Evolutionary conservation across 495 filamentous ascomycete species (phyloP).

Genomic region (Neurospora cerealis): DNA sequence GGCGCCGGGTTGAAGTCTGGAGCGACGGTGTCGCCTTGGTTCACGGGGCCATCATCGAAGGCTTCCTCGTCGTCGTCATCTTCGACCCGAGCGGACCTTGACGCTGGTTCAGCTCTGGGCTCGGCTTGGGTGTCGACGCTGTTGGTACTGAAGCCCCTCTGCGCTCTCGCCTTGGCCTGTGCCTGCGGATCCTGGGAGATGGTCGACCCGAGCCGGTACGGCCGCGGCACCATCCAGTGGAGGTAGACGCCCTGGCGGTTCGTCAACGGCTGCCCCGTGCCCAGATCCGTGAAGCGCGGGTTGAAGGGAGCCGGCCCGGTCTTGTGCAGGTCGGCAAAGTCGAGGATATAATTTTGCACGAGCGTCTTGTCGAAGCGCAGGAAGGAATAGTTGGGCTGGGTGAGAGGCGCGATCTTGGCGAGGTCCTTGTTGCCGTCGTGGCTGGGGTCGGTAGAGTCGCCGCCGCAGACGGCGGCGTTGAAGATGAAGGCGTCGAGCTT

Average conservation of each 20-base stretch:
- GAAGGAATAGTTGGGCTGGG: slow-evolving; percentile 44
- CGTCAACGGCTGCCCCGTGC: slow-evolving; percentile 6
- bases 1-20: slow-evolving; percentile 25
- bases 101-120: background rate
- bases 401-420: slow-evolving; percentile 39
- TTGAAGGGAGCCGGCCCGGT: slow-evolving; percentile 26
- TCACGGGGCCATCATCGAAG: background rate
- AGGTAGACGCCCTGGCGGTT: slow-evolving; percentile 42
- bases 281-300: slow-evolving; percentile 34
- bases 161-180: too few relatives aligned
- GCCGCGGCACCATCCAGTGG: slow-evolving; percentile 39
- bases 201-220: slow-evolving; percentile 7
- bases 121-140: slow-evolving; percentile 13
- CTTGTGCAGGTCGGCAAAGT: slow-evolving; percentile 33
- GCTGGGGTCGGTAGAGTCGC: background rate
- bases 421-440: too few relatives aligned
- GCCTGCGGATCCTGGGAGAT: too few relatives aligned
- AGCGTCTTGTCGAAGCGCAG: slow-evolving; percentile 28
- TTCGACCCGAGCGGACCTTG: background rate
- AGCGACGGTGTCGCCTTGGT: slow-evolving; percentile 1
- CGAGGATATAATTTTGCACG: slow-evolving; percentile 33
- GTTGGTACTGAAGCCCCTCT: too few relatives aligned
- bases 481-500: slow-evolving; percentile 37
- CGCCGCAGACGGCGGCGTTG: slow-evolving; percentile 20
- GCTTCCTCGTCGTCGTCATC: background rate